Conservation (phyloP, 1,284 basidiomycete species). For the Ganoderma sinense region DNA sequence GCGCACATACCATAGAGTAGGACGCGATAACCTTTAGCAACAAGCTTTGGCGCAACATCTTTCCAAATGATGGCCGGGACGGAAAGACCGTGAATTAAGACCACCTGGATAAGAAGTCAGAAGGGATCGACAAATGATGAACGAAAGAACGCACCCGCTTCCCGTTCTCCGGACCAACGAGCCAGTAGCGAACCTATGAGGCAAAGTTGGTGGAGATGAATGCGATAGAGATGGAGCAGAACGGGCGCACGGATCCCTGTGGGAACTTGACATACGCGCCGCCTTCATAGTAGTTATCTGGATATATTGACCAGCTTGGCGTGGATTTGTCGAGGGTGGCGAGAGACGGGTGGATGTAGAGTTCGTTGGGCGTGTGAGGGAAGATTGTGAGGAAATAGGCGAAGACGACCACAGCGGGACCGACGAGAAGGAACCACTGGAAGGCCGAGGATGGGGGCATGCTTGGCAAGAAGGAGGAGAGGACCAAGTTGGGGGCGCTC, state of each 20-base stretch:
- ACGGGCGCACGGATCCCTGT: conserved; percentile 56
- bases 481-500: conserved; percentile 12
- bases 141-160: conserved; percentile 56
- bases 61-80: conserved; percentile 80
- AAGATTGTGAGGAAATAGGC: conserved; percentile 70
- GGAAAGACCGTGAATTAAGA: conserved; percentile 81
- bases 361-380: conserved; percentile 59
- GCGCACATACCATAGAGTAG: conserved; percentile 68
- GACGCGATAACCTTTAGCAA: conserved; percentile 71
- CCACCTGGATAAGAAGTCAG: conserved; percentile 54
- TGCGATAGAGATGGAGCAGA: conserved; percentile 13
- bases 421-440: conserved; percentile 61
- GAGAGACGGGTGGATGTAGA: conserved; percentile 62
- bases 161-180: conserved; percentile 74
- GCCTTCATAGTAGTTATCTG: conserved; percentile 69
- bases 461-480: conserved; percentile 25
- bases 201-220: conserved; percentile 21
- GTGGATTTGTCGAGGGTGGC: conserved; percentile 59
- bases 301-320: conserved; percentile 72
- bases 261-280: conserved; percentile 73
- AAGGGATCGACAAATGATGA: background rate
- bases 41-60: conserved; percentile 70
- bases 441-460: conserved; percentile 44
- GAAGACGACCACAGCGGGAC: conserved; percentile 65
- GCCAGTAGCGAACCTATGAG: conserved; percentile 74